These are phyloP conservation scores for Pichia sp. DNA, from an alignment of 1,139 yeast genomes.

Conservation along the genomic window DNA sequence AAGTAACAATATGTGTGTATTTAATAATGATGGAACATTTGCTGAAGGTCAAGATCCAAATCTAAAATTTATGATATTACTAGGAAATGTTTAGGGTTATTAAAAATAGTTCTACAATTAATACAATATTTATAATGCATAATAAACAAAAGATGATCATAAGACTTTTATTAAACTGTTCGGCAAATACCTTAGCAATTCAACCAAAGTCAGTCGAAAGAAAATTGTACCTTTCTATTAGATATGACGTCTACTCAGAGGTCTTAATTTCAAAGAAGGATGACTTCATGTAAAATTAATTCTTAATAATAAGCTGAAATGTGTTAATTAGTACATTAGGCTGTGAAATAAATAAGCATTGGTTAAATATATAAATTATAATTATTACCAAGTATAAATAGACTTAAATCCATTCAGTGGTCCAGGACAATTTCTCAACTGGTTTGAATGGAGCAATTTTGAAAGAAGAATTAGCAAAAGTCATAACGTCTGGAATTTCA, in stretches of 20 bases:
- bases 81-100: constrained; percentile 33
- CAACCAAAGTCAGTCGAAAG: no score
- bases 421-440: constrained; percentile 68
- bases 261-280: no score
- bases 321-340: no score
- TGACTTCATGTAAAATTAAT: no score
- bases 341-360: not conserved
- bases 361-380: not conserved
- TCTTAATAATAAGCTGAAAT: no score
- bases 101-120: not conserved
- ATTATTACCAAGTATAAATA: not conserved
- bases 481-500: constrained; percentile 54
- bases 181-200: no score
- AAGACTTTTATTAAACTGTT: no score
- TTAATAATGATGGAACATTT: constrained; percentile 39
- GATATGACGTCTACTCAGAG: no score
- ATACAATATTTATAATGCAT: not conserved
- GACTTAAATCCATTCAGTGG: constrained; percentile 58
- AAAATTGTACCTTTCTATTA: no score
- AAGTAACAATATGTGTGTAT: constrained; percentile 42
- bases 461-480: constrained; percentile 33
- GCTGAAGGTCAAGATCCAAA: constrained; percentile 35
- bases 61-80: constrained; percentile 42
- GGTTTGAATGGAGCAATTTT: constrained; percentile 87
- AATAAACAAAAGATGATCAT: no score